Conservation (phyloP, 202 grass and related monocot species). For the Elaeis oleifera region DNA sequence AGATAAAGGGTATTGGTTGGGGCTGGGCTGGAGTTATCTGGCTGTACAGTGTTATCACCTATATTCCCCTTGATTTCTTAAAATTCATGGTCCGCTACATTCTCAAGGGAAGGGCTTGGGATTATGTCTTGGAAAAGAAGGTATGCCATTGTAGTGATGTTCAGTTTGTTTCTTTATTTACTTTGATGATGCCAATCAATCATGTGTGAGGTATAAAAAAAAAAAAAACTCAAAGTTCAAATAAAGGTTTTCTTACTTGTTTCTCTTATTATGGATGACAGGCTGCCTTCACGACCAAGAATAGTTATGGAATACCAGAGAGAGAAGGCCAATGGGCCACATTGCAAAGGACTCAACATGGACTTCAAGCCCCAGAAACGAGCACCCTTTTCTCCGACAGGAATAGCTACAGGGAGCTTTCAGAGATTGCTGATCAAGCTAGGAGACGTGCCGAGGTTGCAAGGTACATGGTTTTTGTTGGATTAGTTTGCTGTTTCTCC, state of each 20-base stretch:
- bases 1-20: slow-evolving; percentile 64
- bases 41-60: slow-evolving; percentile 65
- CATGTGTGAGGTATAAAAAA: neutral
- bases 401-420: slow-evolving; percentile 29
- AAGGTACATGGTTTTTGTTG: slow-evolving; percentile 10
- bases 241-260: neutral
- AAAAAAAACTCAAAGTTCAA: no score
- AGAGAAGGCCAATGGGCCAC: slow-evolving; percentile 47
- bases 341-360: slow-evolving; percentile 48
- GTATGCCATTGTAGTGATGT: slow-evolving; percentile 11
- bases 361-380: slow-evolving; percentile 19
- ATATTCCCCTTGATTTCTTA: slow-evolving; percentile 73
- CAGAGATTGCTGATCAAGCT: slow-evolving; percentile 43
- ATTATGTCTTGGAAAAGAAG: slow-evolving; percentile 75
- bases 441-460: slow-evolving; percentile 41
- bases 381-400: slow-evolving; percentile 1
- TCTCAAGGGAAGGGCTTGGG: slow-evolving; percentile 83
- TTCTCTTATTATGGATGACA: neutral
- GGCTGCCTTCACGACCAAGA: slow-evolving; percentile 43
- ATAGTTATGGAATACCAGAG: slow-evolving; percentile 37
- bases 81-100: slow-evolving; percentile 70
- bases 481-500: no score
- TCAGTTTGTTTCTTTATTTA: no score
- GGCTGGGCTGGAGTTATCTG: slow-evolving; percentile 90
- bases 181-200: neutral